Base-by-base conservation (phyloP, 768 basidiomycete genomes). In the Psilocybe tampanensis region DNA sequence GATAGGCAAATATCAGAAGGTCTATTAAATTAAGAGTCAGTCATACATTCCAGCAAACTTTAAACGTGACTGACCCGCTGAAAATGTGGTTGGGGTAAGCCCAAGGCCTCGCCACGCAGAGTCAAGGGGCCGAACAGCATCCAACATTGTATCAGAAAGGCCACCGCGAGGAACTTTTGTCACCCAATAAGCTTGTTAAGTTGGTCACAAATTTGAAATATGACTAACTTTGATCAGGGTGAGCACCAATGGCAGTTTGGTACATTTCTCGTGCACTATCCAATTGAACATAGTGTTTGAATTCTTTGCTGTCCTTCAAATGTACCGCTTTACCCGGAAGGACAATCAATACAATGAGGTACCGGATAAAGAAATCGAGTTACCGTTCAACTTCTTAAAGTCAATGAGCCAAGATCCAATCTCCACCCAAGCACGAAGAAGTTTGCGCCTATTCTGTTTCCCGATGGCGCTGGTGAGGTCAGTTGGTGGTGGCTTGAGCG, bases 341-440 rank as follows among this genome's bases (percentile, higher is more conserved):
- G 45, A 47, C 33, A 13, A 13, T 47, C 47, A 64, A 47, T 41
- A 52, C 59, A 26, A 44, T 24, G 50, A 13, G 19, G 47, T 21
- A 21, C 22, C 8, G n/a, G 23, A 48, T 13, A 33, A 41, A 33
- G 11, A 19, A 52, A 42, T 48, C 52, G 15, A 15, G 54, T 74
- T 68, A 85, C 83, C 68, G 60, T 83, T 61, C 23, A 73, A 66
- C 33, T 77, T 79, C 52, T 75, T 79, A 60, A 80, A 90, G 52
- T 90, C 82, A 3, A 76, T 72, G 18, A 87, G 63, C 85, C 86
- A 94, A 2, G 89, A 81, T 39, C 80, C 73, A 8, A 88, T 71
- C 67, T 94, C 92, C 17, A 92, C 79, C 92, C 92, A 94, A 24
- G 87, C 89, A 32, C 92, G 82, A 47, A 94, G 77, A 3, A 94